Percentiles rank a stretch among this genome's conserved stretches.
These are phyloP conservation scores for Cajanus cajan DNA, from an alignment of 306 rosid genomes.

Conservation along the genomic window DNA sequence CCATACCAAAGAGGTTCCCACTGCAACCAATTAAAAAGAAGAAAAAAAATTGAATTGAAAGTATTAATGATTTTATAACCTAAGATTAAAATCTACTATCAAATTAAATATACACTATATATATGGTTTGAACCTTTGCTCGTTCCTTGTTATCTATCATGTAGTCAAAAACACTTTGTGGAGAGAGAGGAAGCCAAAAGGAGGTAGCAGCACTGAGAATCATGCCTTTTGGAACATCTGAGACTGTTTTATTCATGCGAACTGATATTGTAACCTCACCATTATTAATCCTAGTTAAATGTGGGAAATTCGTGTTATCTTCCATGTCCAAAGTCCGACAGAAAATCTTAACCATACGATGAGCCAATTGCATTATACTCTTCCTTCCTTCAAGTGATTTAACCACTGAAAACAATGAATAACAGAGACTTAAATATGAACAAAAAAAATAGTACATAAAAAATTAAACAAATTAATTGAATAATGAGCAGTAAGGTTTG, in stretches of 20 bases:
- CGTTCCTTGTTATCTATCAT: slow-evolving; percentile 43
- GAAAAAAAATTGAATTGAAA: no score
- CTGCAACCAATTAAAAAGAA: slow-evolving; percentile 33
- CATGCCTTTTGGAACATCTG: slow-evolving; percentile 49
- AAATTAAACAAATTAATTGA: neutral
- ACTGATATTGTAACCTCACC: slow-evolving; percentile 44
- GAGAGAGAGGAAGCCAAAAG: slow-evolving; percentile 57
- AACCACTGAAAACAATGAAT: slow-evolving; percentile 37
- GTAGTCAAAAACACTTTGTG: slow-evolving; percentile 41
- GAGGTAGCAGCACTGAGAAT: slow-evolving; percentile 52
- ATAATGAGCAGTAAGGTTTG: neutral
- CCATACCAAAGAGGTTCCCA: slow-evolving; percentile 63
- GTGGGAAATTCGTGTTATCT: slow-evolving; percentile 44
- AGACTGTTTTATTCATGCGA: slow-evolving; percentile 29
- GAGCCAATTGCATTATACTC: slow-evolving; percentile 48
- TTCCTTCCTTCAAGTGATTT: slow-evolving; percentile 35
- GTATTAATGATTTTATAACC: neutral
- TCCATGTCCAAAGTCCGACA: slow-evolving; percentile 49
- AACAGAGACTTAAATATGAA: neutral
- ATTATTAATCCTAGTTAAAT: slow-evolving; percentile 37
- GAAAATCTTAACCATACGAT: slow-evolving; percentile 60
- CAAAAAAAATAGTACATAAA: neutral
- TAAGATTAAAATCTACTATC: neutral
- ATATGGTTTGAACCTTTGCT: slow-evolving; percentile 44
- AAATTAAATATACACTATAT: neutral